These are phyloP conservation scores for Kwoniella sp. DNA, from an alignment of 768 basidiomycete species.

Conservation along the genomic window DNA sequence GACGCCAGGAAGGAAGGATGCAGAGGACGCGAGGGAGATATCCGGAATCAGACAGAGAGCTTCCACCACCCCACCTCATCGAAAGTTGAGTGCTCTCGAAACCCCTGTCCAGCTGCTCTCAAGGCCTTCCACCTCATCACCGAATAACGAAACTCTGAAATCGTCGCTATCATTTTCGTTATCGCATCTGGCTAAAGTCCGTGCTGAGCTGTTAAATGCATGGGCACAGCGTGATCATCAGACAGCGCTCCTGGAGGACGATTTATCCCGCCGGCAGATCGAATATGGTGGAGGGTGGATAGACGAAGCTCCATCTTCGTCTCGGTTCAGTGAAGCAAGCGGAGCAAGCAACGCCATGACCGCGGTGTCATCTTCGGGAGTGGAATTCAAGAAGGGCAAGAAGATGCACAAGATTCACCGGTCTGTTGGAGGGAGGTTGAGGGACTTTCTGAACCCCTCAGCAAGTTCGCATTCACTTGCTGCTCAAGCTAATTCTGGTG, in stretches of 20 bases:
- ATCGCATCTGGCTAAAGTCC: conserved; percentile 22
- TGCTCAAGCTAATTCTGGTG: not conserved
- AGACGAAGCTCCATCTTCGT: conserved; percentile 2
- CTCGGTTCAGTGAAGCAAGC: conserved; percentile 2
- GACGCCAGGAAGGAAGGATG: conserved; percentile 14
- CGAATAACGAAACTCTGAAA: conserved; percentile 22
- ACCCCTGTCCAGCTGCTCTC: conserved; percentile 10
- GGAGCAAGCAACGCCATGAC: conserved; percentile 7
- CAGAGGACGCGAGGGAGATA: conserved; percentile 7
- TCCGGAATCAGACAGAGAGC: conserved; percentile 2
- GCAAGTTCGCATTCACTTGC: conserved; percentile 23
- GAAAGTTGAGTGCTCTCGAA: conserved; percentile 4
- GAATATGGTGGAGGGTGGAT: conserved; percentile 12
- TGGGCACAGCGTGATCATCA: conserved; percentile 41
- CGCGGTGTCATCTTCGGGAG: conserved; percentile 26
- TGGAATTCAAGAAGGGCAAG: conserved; percentile 33
- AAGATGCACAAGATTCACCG: conserved; percentile 46
- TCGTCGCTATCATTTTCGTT: conserved; percentile 26
- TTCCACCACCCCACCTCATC: conserved; percentile 4
- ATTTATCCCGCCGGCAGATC: conserved; percentile 18
- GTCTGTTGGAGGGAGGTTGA: conserved; percentile 43
- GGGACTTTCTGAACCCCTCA: conserved; percentile 38
- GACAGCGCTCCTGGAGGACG: conserved; percentile 33
- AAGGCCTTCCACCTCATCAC: not conserved
- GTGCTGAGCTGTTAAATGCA: conserved; percentile 32